phyloP scores from a whole-genome alignment of 2,329 filamentous ascomycete genomes.

The Talaromyces atroroseus region DNA sequence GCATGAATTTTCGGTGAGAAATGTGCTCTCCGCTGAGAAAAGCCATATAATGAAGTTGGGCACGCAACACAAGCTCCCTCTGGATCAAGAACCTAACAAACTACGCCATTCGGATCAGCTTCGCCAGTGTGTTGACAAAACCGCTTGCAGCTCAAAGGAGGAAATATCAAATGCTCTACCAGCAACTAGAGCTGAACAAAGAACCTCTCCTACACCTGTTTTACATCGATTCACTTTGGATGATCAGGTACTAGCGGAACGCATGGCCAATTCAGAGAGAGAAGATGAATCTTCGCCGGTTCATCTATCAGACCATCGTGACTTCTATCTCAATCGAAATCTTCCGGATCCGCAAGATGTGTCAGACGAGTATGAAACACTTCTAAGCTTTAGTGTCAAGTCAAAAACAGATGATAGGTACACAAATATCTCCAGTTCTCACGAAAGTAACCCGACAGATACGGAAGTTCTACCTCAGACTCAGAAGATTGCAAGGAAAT shows the following conservation, averaged over 20 bases:
- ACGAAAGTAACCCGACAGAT: background rate
- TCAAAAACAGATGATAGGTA: background rate
- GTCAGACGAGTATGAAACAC: background rate
- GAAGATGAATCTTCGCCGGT: background rate
- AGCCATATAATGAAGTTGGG: background rate
- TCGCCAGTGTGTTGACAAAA: background rate
- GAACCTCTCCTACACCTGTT: constrained; percentile 5
- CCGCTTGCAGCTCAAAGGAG: background rate
- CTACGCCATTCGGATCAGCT: background rate
- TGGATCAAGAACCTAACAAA: background rate
- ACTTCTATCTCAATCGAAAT: background rate
- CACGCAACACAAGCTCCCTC: background rate
- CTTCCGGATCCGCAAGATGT: background rate
- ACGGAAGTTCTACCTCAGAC: constrained; percentile 7
- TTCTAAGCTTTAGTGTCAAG: background rate
- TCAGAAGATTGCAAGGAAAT: constrained; percentile 6
- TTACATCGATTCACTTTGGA: constrained; percentile 23
- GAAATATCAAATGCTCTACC: background rate
- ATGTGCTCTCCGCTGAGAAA: background rate
- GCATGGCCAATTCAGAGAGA: constrained; percentile 7
- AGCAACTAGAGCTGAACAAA: background rate
- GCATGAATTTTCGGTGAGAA: background rate
- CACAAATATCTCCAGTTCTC: background rate
- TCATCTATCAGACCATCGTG: background rate
- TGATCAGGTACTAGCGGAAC: constrained; percentile 23